phyloP scores from a whole-genome alignment of 805 yeast genomes.

The Ogataea chonburiensis region DNA sequence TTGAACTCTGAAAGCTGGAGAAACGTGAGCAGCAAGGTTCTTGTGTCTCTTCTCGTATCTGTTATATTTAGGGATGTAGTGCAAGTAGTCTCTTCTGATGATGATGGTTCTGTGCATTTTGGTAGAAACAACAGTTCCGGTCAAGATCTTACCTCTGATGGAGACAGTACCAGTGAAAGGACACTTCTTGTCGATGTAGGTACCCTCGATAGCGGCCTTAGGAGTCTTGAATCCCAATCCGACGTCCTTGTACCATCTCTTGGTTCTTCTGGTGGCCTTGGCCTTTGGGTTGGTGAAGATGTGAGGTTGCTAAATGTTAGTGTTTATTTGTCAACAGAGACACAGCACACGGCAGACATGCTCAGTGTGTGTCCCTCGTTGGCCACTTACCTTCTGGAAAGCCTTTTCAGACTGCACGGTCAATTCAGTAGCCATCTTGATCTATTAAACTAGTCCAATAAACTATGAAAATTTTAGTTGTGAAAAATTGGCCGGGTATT shows the following conservation, averaged over 20 bases:
- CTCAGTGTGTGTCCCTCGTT: conserved; percentile 1
- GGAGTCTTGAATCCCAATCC: conserved; percentile 99
- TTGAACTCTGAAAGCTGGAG: conserved; percentile 99
- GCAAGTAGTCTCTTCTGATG: conserved; percentile 99
- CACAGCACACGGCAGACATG: no score
- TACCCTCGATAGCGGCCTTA: conserved; percentile 95
- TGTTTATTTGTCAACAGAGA: no score
- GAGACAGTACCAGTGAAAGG: conserved; percentile 97
- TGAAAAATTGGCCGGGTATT: conserved; percentile 11
- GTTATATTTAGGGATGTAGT: conserved; percentile 99
- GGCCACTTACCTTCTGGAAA: conserved; percentile 94
- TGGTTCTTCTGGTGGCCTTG: conserved; percentile 96
- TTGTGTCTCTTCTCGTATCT: conserved; percentile 99
- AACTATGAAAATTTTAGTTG: conserved; percentile 15
- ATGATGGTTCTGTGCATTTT: conserved; percentile 99
- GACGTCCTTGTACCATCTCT: conserved; percentile 99
- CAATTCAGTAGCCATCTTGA: conserved; percentile 97
- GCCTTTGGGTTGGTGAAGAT: conserved; percentile 99
- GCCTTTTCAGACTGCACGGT: conserved; percentile 99
- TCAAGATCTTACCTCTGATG: conserved; percentile 98
- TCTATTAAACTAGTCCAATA: conserved; percentile 19
- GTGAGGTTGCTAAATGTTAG: conserved; percentile 87
- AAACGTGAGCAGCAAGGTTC: conserved; percentile 99
- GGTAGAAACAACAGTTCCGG: conserved; percentile 99
- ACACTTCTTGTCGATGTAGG: conserved; percentile 99